These are phyloP conservation scores for Citrus glauca DNA, from an alignment of 345 rosid species.

Conservation along the genomic window DNA sequence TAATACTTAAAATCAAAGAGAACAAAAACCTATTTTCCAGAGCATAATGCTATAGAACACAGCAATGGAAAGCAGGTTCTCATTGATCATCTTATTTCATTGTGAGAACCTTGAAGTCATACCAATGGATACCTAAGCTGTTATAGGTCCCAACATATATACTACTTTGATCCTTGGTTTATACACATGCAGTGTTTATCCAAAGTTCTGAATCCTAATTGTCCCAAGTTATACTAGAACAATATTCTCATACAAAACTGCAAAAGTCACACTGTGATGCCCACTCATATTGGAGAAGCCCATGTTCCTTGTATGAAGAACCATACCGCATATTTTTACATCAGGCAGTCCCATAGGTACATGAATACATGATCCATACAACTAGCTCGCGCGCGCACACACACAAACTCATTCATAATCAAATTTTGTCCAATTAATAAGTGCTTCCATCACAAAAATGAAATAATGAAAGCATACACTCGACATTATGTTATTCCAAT, in stretches of 20 bases:
- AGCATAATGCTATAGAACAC: background rate
- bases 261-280: background rate
- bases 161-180: background rate
- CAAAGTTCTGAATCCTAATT: background rate
- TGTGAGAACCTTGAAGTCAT: background rate
- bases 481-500: background rate
- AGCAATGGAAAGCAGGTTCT: background rate
- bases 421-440: background rate
- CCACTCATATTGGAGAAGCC: background rate
- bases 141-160: background rate
- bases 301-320: background rate
- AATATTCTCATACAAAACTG: background rate
- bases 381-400: background rate
- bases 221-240: background rate
- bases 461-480: background rate
- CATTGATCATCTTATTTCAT: background rate
- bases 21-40: background rate
- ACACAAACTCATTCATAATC: background rate
- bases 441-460: too few relatives aligned
- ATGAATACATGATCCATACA: background rate
- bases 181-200: background rate
- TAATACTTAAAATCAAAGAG: background rate
- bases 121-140: background rate
- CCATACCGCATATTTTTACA: background rate
- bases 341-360: background rate